Conservation (phyloP, 2,329 filamentous ascomycete species). For the Trichoderma guizhouense region DNA sequence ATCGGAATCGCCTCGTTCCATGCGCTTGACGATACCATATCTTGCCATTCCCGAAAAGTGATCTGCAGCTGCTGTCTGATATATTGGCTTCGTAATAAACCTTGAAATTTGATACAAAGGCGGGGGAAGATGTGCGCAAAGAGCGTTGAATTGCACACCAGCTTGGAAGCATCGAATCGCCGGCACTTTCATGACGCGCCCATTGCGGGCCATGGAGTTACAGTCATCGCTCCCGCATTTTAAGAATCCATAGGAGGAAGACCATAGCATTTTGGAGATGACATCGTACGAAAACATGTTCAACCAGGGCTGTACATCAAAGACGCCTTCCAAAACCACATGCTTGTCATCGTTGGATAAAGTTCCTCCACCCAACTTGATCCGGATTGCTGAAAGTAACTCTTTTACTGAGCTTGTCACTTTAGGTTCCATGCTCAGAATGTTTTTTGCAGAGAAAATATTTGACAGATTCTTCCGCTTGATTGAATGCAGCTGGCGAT, state of each 20-base stretch:
- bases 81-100: neutral
- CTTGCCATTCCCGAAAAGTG: neutral
- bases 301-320: neutral
- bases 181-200: neutral
- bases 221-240: neutral
- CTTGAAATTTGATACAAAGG: neutral
- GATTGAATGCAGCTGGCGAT: neutral
- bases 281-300: neutral
- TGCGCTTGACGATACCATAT: neutral
- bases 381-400: neutral
- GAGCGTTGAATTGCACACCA: neutral
- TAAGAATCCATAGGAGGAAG: neutral
- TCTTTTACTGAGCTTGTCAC: neutral
- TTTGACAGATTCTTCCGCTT: neutral
- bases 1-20: neutral
- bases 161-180: neutral
- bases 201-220: neutral
- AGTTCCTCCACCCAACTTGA: neutral
- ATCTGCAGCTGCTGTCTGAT: neutral
- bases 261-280: neutral
- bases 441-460: neutral
- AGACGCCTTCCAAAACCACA: neutral
- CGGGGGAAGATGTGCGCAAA: neutral
- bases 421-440: neutral
- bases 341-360: neutral